Conservation (phyloP, 2,329 filamentous ascomycete species). For the Plectosphaerella plurivora region DNA sequence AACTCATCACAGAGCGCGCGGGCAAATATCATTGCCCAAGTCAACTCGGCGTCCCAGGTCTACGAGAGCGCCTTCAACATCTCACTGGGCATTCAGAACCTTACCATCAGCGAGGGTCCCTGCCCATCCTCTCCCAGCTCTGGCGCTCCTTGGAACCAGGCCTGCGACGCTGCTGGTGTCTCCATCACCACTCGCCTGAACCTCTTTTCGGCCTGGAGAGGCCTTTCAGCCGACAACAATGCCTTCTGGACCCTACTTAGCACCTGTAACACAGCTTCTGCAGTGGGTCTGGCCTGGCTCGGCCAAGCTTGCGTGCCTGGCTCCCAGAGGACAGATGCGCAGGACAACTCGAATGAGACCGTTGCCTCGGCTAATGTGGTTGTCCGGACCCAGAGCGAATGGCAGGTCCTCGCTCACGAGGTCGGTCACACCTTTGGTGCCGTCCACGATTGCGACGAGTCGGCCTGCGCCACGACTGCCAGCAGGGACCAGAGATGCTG, state of each 20-base stretch:
- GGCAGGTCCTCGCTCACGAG: slow-evolving; percentile 96
- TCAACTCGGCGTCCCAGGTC: slow-evolving; percentile 81
- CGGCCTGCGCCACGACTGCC: slow-evolving; percentile 62
- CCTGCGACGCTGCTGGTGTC: slow-evolving; percentile 53
- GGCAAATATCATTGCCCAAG: slow-evolving; percentile 72
- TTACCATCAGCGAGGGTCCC: slow-evolving; percentile 69
- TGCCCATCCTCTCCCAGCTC: slow-evolving; percentile 68
- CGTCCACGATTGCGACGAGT: slow-evolving; percentile 80
- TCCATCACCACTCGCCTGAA: slow-evolving; percentile 77
- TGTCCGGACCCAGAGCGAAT: slow-evolving; percentile 75
- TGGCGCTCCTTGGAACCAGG: slow-evolving; percentile 78
- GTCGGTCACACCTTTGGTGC: slow-evolving; percentile 92
- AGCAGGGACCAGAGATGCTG: slow-evolving; percentile 62
- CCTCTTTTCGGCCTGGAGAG: slow-evolving; percentile 85
- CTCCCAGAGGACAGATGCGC: slow-evolving; percentile 48
- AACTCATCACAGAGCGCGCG: slow-evolving; percentile 59
- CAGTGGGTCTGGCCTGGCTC: slow-evolving; percentile 90
- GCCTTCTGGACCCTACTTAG: slow-evolving; percentile 91
- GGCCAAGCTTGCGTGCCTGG: slow-evolving; percentile 73
- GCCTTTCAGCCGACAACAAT: slow-evolving; percentile 70
- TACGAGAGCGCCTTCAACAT: slow-evolving; percentile 95
- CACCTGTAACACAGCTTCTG: slow-evolving; percentile 74
- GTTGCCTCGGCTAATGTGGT: slow-evolving; percentile 88
- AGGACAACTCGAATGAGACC: slow-evolving; percentile 56
- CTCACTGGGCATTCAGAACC: slow-evolving; percentile 80